Percentiles rank a stretch among this genome's conserved stretches.
Evolutionary conservation across 1,139 yeast species (phyloP).

Genomic region (Blastobotrys capitulatus): DNA sequence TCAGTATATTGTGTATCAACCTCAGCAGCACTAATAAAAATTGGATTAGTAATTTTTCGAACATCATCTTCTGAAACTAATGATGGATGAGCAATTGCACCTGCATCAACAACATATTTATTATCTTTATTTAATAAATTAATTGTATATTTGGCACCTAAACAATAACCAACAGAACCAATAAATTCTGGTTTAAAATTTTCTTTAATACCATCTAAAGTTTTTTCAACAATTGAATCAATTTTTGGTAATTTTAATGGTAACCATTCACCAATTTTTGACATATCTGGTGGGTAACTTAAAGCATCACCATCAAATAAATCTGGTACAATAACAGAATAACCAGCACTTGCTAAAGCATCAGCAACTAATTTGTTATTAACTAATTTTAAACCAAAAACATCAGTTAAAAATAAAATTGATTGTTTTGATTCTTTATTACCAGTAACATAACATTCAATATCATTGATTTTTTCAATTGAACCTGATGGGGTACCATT

Average conservation of each 20-base stretch:
- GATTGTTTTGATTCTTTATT: conserved; percentile 40
- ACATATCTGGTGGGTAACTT: conserved; percentile 26
- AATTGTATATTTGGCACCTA: conserved; percentile 67
- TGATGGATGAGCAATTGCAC: conserved; percentile 80
- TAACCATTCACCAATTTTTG: conserved; percentile 47
- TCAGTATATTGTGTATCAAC: conserved; percentile 54
- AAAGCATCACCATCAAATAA: conserved; percentile 53
- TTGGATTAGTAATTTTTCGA: conserved; percentile 51
- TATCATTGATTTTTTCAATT: conserved; percentile 41
- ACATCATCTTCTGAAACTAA: conserved; percentile 60
- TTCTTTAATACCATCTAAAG: conserved; percentile 40
- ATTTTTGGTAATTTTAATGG: conserved; percentile 46
- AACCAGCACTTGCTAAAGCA: conserved; percentile 55
- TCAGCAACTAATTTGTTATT: conserved; percentile 68
- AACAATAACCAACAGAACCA: conserved; percentile 74
- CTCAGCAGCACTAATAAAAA: conserved; percentile 70
- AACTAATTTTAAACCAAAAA: conserved; percentile 53
- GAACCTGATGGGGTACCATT: conserved; percentile 41
- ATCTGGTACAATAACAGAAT: conserved; percentile 68
- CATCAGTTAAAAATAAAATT: conserved; percentile 61
- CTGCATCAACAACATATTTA: conserved; percentile 49
- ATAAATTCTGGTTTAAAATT: conserved; percentile 48
- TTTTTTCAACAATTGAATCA: conserved; percentile 39
- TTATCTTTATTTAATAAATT: conserved; percentile 48
- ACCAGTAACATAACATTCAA: conserved; percentile 55